A percentile compares a stretch with the other conserved stretches of the same genome.
These are phyloP conservation scores for Aspergillus incahuasiensis DNA, from an alignment of 495 filamentous ascomycete species.

Conservation along the genomic window DNA sequence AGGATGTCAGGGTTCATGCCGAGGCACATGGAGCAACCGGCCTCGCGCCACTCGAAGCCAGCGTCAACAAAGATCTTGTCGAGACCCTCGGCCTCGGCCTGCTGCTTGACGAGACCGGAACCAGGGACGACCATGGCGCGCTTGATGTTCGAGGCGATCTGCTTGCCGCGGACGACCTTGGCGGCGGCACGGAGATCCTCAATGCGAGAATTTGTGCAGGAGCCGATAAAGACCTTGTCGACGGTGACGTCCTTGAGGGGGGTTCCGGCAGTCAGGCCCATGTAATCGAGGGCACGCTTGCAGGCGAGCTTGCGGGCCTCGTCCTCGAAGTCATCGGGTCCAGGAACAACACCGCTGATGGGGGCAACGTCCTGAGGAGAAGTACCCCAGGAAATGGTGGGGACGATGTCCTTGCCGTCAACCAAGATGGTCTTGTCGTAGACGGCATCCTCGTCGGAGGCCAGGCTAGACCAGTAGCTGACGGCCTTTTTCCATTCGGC, in stretches of 20 bases:
- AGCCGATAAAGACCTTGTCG: slow-evolving; percentile 97
- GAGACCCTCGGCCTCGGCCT: slow-evolving; percentile 87
- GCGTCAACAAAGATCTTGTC: slow-evolving; percentile 89
- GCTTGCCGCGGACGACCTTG: slow-evolving; percentile 76
- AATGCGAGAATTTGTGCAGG: slow-evolving; percentile 95
- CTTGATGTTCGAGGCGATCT: slow-evolving; percentile 82
- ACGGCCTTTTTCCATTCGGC: slow-evolving; percentile 87
- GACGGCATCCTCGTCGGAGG: slow-evolving; percentile 76
- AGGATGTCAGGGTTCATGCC: slow-evolving; percentile 99
- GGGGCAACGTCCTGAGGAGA: slow-evolving; percentile 93
- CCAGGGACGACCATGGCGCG: slow-evolving; percentile 95
- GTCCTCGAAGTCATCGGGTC: slow-evolving; percentile 79
- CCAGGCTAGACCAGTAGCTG: slow-evolving; percentile 82
- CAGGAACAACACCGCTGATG: slow-evolving; percentile 84
- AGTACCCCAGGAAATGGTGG: slow-evolving; percentile 95
- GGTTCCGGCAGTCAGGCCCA: slow-evolving; percentile 82
- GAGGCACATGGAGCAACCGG: slow-evolving; percentile 96
- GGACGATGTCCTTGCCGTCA: slow-evolving; percentile 85
- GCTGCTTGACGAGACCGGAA: slow-evolving; percentile 88
- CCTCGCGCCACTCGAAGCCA: slow-evolving; percentile 97
- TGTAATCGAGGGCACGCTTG: slow-evolving; percentile 84
- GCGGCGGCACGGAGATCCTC: slow-evolving; percentile 92
- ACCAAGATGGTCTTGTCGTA: slow-evolving; percentile 86
- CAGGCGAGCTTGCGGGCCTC: slow-evolving; percentile 73
- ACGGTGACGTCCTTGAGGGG: slow-evolving; percentile 84